A percentile compares a stretch with the other conserved stretches of the same genome.
Evolutionary conservation across 345 rosid genomes (phyloP).

Genomic region (Psidium friedrichsthalianum): DNA sequence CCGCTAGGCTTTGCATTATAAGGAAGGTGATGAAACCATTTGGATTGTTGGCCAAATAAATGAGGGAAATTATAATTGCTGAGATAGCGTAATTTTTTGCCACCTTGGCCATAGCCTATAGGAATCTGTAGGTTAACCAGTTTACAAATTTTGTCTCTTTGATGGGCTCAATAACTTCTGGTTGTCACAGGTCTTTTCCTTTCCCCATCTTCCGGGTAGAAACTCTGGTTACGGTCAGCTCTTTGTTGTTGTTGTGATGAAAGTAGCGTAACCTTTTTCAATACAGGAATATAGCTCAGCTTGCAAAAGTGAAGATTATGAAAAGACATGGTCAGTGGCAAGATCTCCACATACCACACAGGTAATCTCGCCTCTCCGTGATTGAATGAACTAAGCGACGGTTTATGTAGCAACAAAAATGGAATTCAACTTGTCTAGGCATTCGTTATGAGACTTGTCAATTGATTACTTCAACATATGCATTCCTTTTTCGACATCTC

Average conservation of each 20-base stretch:
- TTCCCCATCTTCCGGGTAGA: not conserved
- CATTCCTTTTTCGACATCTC: not conserved
- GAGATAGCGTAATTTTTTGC: not conserved
- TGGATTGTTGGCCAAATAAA: not conserved
- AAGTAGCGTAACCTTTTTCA: not conserved
- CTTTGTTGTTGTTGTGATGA: not conserved
- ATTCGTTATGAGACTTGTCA: not conserved
- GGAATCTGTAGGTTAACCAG: not conserved
- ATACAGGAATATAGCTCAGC: constrained; percentile 73
- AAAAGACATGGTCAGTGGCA: constrained; percentile 55
- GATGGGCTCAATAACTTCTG: not conserved
- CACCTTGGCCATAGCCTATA: not conserved
- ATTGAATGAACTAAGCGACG: not conserved
- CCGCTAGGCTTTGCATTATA: not conserved
- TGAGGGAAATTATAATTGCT: not conserved
- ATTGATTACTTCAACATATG: not conserved
- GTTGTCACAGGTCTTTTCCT: not conserved
- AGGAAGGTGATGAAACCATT: not conserved
- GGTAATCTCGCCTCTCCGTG: constrained; percentile 18
- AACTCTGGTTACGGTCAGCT: not conserved
- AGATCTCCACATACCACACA: constrained; percentile 55
- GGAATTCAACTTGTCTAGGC: not conserved
- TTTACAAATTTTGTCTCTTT: not conserved
- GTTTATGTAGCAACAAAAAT: not conserved
- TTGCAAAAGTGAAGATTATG: constrained; percentile 75